Conservation (phyloP, 1,284 basidiomycete genomes). For the Sporisorium exsertum region DNA sequence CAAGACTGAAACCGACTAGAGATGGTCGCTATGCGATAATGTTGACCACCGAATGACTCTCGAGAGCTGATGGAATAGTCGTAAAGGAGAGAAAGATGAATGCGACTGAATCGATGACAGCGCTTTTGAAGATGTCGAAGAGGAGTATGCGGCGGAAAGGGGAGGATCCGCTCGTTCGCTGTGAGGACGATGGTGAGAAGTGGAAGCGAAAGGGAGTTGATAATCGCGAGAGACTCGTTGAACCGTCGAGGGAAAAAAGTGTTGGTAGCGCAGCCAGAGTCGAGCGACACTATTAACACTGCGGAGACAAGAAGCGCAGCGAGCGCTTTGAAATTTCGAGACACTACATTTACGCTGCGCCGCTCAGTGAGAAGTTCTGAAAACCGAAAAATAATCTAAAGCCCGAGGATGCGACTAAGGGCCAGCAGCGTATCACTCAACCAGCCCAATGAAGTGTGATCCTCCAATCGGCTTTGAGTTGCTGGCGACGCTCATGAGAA, state of each 20-base stretch:
- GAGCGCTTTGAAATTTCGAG: neutral
- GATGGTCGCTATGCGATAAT: conserved; percentile 2
- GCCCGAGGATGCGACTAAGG: neutral
- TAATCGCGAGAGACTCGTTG: conserved; percentile 5
- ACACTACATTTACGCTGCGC: neutral
- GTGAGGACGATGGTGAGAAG: conserved; percentile 15
- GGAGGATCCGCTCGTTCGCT: conserved; percentile 1
- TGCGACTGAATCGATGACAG: conserved; percentile 11
- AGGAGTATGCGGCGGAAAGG: conserved; percentile 2
- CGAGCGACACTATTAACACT: conserved; percentile 27
- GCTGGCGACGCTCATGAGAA: neutral
- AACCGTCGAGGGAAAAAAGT: neutral
- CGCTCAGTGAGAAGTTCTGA: conserved; percentile 1
- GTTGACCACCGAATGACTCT: neutral
- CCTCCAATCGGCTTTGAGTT: no score
- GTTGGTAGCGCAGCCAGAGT: conserved; percentile 11
- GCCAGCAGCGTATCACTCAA: neutral
- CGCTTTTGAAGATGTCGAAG: neutral
- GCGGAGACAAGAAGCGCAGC: neutral
- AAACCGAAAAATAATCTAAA: neutral
- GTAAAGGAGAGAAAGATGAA: neutral
- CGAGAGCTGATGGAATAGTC: conserved; percentile 1
- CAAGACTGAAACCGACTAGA: no score
- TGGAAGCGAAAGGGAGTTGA: neutral
- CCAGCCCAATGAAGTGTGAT: neutral